Evolutionary conservation across 805 yeast genomes (phyloP), one percentile per base, ranked within the genome.

Genomic region (Candida rishiriensis): DNA sequence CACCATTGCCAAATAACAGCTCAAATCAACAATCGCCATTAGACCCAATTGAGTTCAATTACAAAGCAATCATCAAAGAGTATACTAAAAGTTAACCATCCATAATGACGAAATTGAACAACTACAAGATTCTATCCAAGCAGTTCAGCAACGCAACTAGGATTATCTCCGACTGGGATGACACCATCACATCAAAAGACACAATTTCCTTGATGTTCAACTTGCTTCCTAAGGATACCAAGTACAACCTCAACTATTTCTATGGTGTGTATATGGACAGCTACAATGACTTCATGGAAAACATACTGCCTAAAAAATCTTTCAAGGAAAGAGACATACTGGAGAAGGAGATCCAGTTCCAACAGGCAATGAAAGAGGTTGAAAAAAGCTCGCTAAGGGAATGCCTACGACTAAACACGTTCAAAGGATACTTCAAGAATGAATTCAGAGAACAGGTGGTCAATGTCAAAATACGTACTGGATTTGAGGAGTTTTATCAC

Each of bases 151-250:
- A 43, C 2, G 36, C 49, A 5, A 34, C 39, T 14, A 39, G 50
- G 13, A 49, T 80, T 10, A 67, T 80, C 1, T 60, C 75, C 3
- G 88, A 82, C 51, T 82, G 85, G 81, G 88, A 82, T 56, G 87
- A 81, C 36, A 82, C 88, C 0, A 69, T 79, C 26, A 79, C 88
- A 0, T 50, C 54, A 6, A 54, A 60, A 29, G 88, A 82, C 57
- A 80, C 88, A 0, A 72, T 81, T 28, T 58, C 57, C 21, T 53
- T 76, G 5, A 65, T 79, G n/a, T 78, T 80, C 12, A 61, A 69
- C 31, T 69, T 78, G 2, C 76, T 80, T 0, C 75, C 75, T 41
- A 31, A 29, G 2, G 57, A 57, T n/a, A 61, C 65, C 36, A 54
- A 53, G 3, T 69, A 73, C 9, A 55, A 61, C 0, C 73, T 79